Base-by-base conservation (phyloP, 257 asterid species). In the Echium plantagineum region DNA sequence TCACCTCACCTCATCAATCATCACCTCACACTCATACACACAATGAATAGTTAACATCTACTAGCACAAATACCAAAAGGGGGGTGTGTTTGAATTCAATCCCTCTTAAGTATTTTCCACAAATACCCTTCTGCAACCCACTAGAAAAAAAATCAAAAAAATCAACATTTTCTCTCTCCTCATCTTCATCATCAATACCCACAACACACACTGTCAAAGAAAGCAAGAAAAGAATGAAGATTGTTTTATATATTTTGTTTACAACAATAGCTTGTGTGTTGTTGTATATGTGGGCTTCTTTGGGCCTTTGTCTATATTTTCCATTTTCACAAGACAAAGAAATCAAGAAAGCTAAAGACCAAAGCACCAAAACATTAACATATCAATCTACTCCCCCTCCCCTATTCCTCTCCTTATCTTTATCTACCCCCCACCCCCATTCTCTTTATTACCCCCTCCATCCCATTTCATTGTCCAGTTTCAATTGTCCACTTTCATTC, bases 41-140 rank as follows among this genome's bases (percentile, higher is more conserved):
- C 26, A 24, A 1, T 35, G 46, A 35, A 35, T 35, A 35, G 46
- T 35, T 35, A 35, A 35, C 46, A 35, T 35, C 46, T 35, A 35
- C 6, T 35, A 9, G 12, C 46, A 35, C 46, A 35, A 35, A 35
- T 7, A 35, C 46, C 46, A 35, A 35, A 35, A 35, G 10, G 10
- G 10, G 10, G 46, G 46, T 35, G 46, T 35, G 0, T 28, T 28
- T 28, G 2, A 35, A 35, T 35, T 35, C 12, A 35, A 35, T 0
- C 0, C 12, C 46, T 7, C 7, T 35, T 35, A 35, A 0, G 2
- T n/a, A 55, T 55, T 69, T 86, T 28, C 85, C 96, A 75, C 53
- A 81, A 84, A 69, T 85, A 49, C 94, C 96, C 94, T 81, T 82
- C 87, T 79, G 88, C 97, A 82, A 84, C 80, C 69, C 75, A 82